phyloP scores from a whole-genome alignment of 225 moss, liverwort and hornwort genomes.

The Straminergon stramineum region DNA sequence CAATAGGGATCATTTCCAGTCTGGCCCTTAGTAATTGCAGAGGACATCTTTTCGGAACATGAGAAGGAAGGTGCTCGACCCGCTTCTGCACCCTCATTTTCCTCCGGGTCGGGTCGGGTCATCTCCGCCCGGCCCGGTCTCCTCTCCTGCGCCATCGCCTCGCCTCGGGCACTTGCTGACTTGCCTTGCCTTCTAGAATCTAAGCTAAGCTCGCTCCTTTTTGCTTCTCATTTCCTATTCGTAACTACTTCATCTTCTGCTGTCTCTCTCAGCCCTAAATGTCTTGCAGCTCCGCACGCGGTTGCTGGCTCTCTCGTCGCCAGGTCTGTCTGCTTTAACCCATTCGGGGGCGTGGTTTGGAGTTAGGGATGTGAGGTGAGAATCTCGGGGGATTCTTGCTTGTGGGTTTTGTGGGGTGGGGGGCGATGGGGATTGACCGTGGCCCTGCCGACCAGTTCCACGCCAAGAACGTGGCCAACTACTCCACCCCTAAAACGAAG shows the following conservation, averaged over 20 bases:
- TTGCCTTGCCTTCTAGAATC: not conserved
- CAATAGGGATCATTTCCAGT: not conserved
- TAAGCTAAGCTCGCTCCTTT: not conserved
- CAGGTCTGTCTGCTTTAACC: not conserved
- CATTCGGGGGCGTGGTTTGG: not conserved
- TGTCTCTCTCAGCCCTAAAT: not conserved
- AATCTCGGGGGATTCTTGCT: not conserved
- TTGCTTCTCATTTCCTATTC: not conserved
- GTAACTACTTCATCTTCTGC: too few relatives aligned
- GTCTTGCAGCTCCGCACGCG: not conserved
- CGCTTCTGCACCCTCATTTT: not conserved
- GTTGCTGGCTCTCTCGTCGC: not conserved
- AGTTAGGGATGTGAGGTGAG: constrained; percentile 6
- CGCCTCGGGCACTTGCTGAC: not conserved
- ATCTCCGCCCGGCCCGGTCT: not conserved
- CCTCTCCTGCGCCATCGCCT: not conserved
- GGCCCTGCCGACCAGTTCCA: constrained; percentile 28
- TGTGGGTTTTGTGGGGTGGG: not conserved
- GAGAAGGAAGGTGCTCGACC: not conserved
- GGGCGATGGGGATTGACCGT: constrained; percentile 23
- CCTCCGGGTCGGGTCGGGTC: not conserved
- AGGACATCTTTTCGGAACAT: not conserved
- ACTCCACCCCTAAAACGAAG: constrained; percentile 11
- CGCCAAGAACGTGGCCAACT: constrained; percentile 7
- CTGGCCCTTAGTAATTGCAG: not conserved